Conservation (phyloP, 129 eudicot species). For the Arctium lappa region DNA sequence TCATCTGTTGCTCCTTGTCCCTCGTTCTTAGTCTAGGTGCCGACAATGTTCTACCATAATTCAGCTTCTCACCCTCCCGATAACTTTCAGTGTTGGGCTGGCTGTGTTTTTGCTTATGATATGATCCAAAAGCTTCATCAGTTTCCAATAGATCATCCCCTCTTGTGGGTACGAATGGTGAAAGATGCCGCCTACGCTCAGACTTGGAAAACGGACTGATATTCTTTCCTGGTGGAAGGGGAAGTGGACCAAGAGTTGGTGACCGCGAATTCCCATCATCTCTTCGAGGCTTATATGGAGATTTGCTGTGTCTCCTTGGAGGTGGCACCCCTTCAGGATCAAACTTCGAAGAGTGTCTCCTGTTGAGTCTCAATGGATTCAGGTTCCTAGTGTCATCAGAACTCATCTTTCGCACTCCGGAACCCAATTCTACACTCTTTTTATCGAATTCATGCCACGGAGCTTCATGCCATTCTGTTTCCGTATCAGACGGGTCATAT, state of each 20-base stretch:
- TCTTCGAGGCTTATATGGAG: constrained; percentile 47
- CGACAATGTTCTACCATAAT: constrained; percentile 50
- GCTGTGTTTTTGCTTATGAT: constrained; percentile 26
- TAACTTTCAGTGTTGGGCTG: constrained; percentile 10
- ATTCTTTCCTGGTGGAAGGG: constrained; percentile 39
- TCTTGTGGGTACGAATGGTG: constrained; percentile 17
- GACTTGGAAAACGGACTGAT: constrained; percentile 55
- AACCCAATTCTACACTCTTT: constrained; percentile 25
- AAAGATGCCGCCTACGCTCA: constrained; percentile 44
- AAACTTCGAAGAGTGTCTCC: constrained; percentile 36
- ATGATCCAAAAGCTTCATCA: constrained; percentile 16
- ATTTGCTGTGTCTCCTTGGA: constrained; percentile 58
- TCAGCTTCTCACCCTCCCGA: constrained; percentile 23
- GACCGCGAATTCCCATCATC: constrained; percentile 35
- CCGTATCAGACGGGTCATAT: constrained; percentile 77
- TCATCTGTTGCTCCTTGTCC: constrained; percentile 34
- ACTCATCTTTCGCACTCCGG: constrained; percentile 8
- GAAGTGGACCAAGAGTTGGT: constrained; percentile 31
- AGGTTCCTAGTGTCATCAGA: constrained; percentile 22
- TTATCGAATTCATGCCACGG: constrained; percentile 28
- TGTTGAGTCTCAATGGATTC: constrained; percentile 21
- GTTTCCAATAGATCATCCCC: constrained; percentile 1
- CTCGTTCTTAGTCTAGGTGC: constrained; percentile 57
- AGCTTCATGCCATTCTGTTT: constrained; percentile 47
- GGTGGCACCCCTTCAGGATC: constrained; percentile 44